Conservation (phyloP, 2,329 filamentous ascomycete species). For the Botrytis elliptica region DNA sequence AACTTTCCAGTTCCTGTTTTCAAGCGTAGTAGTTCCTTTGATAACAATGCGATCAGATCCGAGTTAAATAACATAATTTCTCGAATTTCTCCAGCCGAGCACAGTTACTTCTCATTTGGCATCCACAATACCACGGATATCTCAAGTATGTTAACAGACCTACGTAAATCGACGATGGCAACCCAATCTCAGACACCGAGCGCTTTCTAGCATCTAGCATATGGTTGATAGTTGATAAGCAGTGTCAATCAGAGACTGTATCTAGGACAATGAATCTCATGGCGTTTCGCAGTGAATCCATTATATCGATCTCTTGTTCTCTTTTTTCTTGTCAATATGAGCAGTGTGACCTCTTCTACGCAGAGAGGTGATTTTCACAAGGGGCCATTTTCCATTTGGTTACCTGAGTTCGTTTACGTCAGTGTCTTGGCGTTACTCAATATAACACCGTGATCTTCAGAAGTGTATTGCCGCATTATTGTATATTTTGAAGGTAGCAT, state of each 20-base stretch:
- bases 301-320: background rate
- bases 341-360: background rate
- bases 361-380: background rate
- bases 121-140: background rate
- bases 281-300: background rate
- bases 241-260: background rate
- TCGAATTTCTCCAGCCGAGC: background rate
- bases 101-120: background rate
- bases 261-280: background rate
- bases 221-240: background rate
- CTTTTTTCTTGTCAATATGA: background rate
- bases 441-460: background rate
- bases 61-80: background rate
- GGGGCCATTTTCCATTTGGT: background rate
- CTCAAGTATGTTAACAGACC: background rate
- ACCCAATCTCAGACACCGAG: background rate
- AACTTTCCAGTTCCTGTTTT: background rate
- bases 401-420: background rate
- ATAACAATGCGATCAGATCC: background rate
- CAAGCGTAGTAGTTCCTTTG: background rate
- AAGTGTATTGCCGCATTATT: accelerated
- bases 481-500: background rate
- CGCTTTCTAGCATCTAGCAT: background rate
- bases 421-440: background rate
- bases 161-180: background rate